These are phyloP conservation scores for Atalantia buxifolia DNA, from an alignment of 345 rosid genomes.

Conservation along the genomic window DNA sequence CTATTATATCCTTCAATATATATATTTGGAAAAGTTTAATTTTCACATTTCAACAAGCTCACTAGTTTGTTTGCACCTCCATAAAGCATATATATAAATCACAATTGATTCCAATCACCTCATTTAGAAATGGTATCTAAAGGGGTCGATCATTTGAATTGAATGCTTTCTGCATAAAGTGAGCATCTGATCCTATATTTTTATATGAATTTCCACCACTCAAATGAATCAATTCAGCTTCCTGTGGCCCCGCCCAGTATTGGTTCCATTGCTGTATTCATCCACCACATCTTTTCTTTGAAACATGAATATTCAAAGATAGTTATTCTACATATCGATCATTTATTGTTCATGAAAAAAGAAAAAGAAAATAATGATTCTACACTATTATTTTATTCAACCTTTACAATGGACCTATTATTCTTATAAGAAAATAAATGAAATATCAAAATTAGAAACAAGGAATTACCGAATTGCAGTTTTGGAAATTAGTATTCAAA, in stretches of 20 bases:
- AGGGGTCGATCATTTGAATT: constrained; percentile 10
- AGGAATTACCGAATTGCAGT: too few relatives aligned
- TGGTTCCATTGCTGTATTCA: constrained; percentile 1
- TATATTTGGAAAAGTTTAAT: too few relatives aligned
- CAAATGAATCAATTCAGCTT: constrained; percentile 29
- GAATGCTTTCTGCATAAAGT: constrained; percentile 19
- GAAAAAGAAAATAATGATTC: too few relatives aligned
- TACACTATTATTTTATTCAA: too few relatives aligned
- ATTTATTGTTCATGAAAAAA: not conserved
- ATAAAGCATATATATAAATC: not conserved
- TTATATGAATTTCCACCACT: constrained; percentile 17
- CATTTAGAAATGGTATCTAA: not conserved
- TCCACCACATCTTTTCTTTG: constrained; percentile 10
- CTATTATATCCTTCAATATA: too few relatives aligned
- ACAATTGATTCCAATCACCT: constrained; percentile 4
- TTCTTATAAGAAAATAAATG: too few relatives aligned
- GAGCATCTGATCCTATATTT: constrained; percentile 39
- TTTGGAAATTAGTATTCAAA: too few relatives aligned
- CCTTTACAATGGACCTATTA: too few relatives aligned
- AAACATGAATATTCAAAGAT: constrained; percentile 30
- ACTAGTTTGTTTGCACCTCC: constrained; percentile 4
- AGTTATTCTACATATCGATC: too few relatives aligned
- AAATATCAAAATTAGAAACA: too few relatives aligned
- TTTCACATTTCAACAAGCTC: constrained; percentile 1
- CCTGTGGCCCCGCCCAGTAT: constrained; percentile 8